A percentile compares a stretch with the other conserved stretches of the same genome.
These are phyloP conservation scores for Passiflora organensis DNA, from an alignment of 345 rosid genomes.

Conservation along the genomic window DNA sequence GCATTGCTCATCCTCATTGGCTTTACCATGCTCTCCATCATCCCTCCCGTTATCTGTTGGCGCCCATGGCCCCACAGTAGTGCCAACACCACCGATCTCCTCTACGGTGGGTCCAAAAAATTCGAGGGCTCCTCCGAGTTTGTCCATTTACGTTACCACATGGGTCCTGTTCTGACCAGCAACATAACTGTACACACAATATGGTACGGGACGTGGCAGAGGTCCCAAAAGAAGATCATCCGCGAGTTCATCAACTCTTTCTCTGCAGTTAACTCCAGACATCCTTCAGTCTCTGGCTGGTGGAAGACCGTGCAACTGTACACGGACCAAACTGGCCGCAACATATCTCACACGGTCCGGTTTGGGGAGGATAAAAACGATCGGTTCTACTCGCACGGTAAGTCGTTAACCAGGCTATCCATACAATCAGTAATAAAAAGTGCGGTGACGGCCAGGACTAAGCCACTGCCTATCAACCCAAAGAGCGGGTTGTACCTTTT, in stretches of 20 bases:
- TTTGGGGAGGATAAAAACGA: constrained; percentile 84
- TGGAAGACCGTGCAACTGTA: constrained; percentile 85
- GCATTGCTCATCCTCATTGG: background rate
- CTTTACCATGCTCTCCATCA: constrained; percentile 23
- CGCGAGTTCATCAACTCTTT: constrained; percentile 81
- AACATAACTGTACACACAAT: constrained; percentile 81
- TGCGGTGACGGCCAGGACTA: constrained; percentile 61
- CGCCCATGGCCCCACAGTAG: constrained; percentile 65
- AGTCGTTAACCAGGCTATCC: constrained; percentile 66
- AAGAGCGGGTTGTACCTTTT: constrained; percentile 71
- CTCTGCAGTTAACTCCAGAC: constrained; percentile 44
- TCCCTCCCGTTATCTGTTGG: constrained; percentile 24
- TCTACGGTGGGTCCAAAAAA: constrained; percentile 56
- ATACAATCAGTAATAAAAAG: constrained; percentile 80
- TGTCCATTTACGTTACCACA: constrained; percentile 76
- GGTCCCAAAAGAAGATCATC: constrained; percentile 70
- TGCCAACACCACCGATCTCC: constrained; percentile 43
- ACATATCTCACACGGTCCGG: constrained; percentile 18
- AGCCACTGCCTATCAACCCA: constrained; percentile 69
- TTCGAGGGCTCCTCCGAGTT: constrained; percentile 94
- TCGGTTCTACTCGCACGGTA: constrained; percentile 89
- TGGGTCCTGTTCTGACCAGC: constrained; percentile 89
- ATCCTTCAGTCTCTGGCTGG: constrained; percentile 86
- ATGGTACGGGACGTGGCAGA: constrained; percentile 90
- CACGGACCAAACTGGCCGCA: constrained; percentile 73